Base-by-base conservation (phyloP, 2,329 filamentous ascomycete genomes). In the Blastomyces parvus region DNA sequence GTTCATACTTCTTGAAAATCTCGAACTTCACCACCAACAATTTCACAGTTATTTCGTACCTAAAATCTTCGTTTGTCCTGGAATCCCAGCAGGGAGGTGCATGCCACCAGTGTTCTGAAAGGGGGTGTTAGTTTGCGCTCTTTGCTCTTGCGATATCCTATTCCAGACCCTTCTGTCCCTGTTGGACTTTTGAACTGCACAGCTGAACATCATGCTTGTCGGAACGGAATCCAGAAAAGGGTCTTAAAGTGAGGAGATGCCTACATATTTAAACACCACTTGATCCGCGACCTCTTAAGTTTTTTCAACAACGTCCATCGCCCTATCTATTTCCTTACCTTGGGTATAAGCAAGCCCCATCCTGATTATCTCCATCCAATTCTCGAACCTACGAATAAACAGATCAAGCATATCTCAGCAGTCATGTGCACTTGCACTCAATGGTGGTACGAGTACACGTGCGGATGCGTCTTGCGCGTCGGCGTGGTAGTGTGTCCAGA, bases 381-480 rank as follows among this genome's bases (percentile, higher is more conserved):
- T 22, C 17, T n/a, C 33, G n/a, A 57, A 14, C 13, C 36, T 36
- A 38, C 55, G 55, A 38, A 25, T 3, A 25, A 22, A 25, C 6
- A 11, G 36, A 38, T 25, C 19, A 40, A 22, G 8, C 2, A 11
- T 40, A 25, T 11, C 33, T 57, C 55, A 25, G 13, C 36, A 57
- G 11, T 3, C n/a, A 57, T 57, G 55, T 57, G 55, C n/a, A 57
- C 55, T 57, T 57, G 55, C 33, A 57, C 55, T 57, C 33, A 40
- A 40, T 57, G 33, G 30, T 57, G 55, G 55, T 57, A 57, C 36
- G 33, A 38, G 14, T 57, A 57, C 36, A 57, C 55, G 30, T 57
- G 55, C n/a, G 55, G 55, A 8, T 57, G 55, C 33, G 55, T 57
- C n/a, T 14, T 38, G 36, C 33, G 55, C 33, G 36, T 38, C n/a